Evolutionary conservation across 2,329 filamentous ascomycete genomes (phyloP).

Genomic region (Aspergillus pseudonomiae): DNA sequence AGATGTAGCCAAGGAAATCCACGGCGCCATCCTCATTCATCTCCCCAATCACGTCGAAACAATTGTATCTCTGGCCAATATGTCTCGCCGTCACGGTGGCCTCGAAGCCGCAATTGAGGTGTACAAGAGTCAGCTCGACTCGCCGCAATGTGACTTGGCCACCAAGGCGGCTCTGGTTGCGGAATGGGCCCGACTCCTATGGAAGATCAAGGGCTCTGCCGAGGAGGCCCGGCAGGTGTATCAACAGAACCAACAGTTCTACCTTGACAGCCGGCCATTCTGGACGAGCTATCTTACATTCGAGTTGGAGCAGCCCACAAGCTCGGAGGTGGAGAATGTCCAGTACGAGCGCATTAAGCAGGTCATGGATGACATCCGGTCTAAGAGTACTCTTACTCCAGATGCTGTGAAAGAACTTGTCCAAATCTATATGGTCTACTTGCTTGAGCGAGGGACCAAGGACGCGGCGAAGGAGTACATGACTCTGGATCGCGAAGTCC

Average conservation of each 20-base stretch:
- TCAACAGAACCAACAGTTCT: conserved; percentile 78
- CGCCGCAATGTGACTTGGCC: conserved; percentile 70
- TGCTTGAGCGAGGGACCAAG: conserved; percentile 80
- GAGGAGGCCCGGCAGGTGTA: conserved; percentile 85
- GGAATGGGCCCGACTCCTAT: conserved; percentile 83
- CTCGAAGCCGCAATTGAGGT: conserved; percentile 82
- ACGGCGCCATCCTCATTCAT: conserved; percentile 74
- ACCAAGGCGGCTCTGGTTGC: conserved; percentile 85
- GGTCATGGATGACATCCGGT: conserved; percentile 74
- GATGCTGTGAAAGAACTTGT: conserved; percentile 74
- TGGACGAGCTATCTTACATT: conserved; percentile 90
- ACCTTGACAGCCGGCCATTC: conserved; percentile 82
- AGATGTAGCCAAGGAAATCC: conserved; percentile 80
- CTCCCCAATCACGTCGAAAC: conserved; percentile 84
- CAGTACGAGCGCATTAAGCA: conserved; percentile 77
- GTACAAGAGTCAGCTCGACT: conserved; percentile 79
- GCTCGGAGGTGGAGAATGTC: conserved; percentile 62
- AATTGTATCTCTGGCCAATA: conserved; percentile 83
- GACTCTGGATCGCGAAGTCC: conserved; percentile 79
- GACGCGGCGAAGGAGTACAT: conserved; percentile 86
- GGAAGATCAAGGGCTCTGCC: conserved; percentile 80
- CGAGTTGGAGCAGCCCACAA: conserved; percentile 80
- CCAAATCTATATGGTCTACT: conserved; percentile 77
- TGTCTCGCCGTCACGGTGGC: conserved; percentile 80
- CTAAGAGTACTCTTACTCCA: conserved; percentile 70